These are phyloP conservation scores for Aegilops speltoides DNA, from an alignment of 176 grass and related monocot species.

Conservation along the genomic window DNA sequence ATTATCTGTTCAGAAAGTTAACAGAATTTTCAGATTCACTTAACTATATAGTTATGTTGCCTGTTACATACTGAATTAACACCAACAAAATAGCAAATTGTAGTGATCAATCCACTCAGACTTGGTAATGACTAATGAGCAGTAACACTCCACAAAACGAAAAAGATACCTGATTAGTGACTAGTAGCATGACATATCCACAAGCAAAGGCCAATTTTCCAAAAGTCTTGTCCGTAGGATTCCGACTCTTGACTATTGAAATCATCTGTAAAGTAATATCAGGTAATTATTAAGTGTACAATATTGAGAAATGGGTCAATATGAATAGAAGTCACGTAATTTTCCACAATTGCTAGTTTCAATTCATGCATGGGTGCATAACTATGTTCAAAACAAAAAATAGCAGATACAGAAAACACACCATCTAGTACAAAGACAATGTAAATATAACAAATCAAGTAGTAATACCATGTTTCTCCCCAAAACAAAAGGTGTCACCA, in stretches of 20 bases:
- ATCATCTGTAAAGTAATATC: slow-evolving; percentile 41
- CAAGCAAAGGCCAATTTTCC: slow-evolving; percentile 52
- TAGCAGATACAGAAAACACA: slow-evolving; percentile 1
- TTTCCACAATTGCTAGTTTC: neutral
- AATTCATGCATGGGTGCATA: neutral
- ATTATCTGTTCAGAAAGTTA: neutral
- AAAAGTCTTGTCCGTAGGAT: slow-evolving; percentile 51
- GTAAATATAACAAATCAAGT: neutral
- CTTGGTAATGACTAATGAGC: neutral
- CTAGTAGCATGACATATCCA: slow-evolving; percentile 57
- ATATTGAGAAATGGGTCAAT: slow-evolving; percentile 13
- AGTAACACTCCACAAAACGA: neutral
- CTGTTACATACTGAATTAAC: neutral
- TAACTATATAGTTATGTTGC: neutral
- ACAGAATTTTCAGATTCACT: neutral
- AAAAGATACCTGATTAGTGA: slow-evolving; percentile 40
- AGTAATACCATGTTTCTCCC: too few relatives aligned
- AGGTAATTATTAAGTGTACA: slow-evolving; percentile 17
- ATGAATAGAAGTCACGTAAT: neutral
- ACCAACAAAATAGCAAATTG: neutral
- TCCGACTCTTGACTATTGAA: slow-evolving; percentile 56
- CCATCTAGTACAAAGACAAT: neutral
- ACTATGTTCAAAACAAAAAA: neutral
- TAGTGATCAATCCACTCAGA: neutral
- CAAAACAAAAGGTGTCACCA: neutral